A percentile compares a stretch with the other conserved stretches of the same genome.
These are phyloP conservation scores for Harrya chromipes DNA, from an alignment of 768 basidiomycete genomes.

Conservation along the genomic window DNA sequence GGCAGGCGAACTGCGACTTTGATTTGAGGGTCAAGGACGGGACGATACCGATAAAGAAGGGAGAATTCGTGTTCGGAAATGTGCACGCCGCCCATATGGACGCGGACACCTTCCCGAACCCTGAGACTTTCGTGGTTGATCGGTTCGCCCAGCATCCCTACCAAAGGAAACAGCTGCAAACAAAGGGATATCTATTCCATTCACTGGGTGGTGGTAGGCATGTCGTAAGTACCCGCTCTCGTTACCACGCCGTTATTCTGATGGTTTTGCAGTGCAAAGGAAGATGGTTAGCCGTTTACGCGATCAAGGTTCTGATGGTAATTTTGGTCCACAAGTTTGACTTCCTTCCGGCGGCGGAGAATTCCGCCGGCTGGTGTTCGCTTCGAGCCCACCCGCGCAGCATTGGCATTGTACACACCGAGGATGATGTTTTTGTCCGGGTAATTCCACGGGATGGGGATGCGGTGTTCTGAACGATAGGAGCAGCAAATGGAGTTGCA, in stretches of 20 bases:
- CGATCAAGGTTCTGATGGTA: slow-evolving; percentile 17
- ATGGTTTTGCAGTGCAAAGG: slow-evolving; percentile 19
- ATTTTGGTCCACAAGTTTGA: slow-evolving; percentile 19
- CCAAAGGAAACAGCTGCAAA: slow-evolving; percentile 12
- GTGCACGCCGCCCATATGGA: slow-evolving; percentile 20
- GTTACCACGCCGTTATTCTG: not conserved
- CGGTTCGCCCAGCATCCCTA: slow-evolving; percentile 19
- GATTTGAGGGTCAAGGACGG: slow-evolving; percentile 8
- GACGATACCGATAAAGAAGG: slow-evolving; percentile 17
- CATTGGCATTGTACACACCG: slow-evolving; percentile 15
- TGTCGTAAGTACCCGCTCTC: slow-evolving; percentile 7
- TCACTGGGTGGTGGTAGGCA: slow-evolving; percentile 19
- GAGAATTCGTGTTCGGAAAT: slow-evolving; percentile 19
- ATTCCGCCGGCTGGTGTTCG: slow-evolving; percentile 1
- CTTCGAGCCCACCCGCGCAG: slow-evolving; percentile 13
- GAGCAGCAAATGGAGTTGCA: not conserved
- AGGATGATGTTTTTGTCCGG: slow-evolving; percentile 14
- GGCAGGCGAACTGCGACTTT: slow-evolving; percentile 17
- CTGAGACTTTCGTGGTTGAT: slow-evolving; percentile 15
- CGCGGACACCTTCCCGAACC: slow-evolving; percentile 6
- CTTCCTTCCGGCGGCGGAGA: not conserved
- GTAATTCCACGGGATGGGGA: slow-evolving; percentile 3
- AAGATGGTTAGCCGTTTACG: slow-evolving; percentile 23
- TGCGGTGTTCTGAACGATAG: not conserved
- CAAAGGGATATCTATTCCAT: slow-evolving; percentile 9